Percentiles rank a stretch among this genome's conserved stretches.
Conservation (phyloP, 2,329 filamentous ascomycete species). For the Emericellopsis atlantica region DNA sequence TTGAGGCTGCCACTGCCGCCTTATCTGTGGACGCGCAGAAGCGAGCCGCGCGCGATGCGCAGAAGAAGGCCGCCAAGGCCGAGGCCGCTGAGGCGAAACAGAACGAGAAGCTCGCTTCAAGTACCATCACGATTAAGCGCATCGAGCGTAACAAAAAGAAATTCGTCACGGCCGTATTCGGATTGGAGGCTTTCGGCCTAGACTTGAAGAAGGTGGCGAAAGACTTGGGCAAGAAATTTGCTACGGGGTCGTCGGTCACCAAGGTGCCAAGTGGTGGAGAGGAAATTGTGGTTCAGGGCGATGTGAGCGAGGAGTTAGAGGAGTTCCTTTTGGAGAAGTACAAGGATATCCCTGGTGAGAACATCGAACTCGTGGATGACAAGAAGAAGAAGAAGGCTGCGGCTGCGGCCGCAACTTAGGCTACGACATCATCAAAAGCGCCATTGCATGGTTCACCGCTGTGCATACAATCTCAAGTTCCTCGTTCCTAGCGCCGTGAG, state of each 20-base stretch:
- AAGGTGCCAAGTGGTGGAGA: constrained; percentile 78
- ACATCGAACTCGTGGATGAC: constrained; percentile 89
- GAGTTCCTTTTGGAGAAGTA: constrained; percentile 87
- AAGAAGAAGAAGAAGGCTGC: constrained; percentile 66
- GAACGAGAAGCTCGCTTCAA: constrained; percentile 68
- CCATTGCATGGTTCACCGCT: too few relatives aligned
- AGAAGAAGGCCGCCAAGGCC: constrained; percentile 94
- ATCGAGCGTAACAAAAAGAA: constrained; percentile 98
- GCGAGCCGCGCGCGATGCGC: constrained; percentile 87
- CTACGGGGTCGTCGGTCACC: constrained; percentile 84
- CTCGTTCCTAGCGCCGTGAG: too few relatives aligned
- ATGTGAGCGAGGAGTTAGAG: constrained; percentile 87
- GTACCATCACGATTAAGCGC: constrained; percentile 82
- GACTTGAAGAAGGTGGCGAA: constrained; percentile 95
- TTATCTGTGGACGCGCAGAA: constrained; percentile 88
- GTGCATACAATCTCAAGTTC: too few relatives aligned
- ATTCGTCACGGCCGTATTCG: constrained; percentile 84
- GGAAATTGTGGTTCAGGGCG: constrained; percentile 95
- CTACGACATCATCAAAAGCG: too few relatives aligned
- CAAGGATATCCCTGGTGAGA: constrained; percentile 82
- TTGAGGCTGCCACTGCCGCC: constrained; percentile 72
- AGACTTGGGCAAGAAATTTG: constrained; percentile 97
- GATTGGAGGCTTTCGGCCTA: constrained; percentile 79
- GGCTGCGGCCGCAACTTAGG: constrained; percentile 2
- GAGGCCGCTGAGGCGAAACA: constrained; percentile 76